These are phyloP conservation scores for Chloromonas sp. DNA, from an alignment of 163 green algal species.

Conservation along the genomic window DNA sequence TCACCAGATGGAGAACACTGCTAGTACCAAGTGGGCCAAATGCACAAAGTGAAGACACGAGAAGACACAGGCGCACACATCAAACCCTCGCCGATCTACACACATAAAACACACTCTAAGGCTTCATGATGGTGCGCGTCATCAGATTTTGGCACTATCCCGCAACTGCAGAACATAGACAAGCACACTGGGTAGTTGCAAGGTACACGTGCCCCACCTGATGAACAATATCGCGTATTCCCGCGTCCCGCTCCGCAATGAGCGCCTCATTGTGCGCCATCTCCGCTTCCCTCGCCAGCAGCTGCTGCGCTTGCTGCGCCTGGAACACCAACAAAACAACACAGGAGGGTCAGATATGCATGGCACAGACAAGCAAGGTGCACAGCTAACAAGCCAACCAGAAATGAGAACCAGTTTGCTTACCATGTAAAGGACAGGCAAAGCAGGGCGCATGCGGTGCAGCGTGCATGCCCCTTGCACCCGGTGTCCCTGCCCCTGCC, in stretches of 20 bases:
- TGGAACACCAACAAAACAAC: slow-evolving; percentile 34
- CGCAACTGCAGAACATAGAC: not conserved
- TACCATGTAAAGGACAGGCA: no score
- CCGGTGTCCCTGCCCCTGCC: no score
- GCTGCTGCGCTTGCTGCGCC: slow-evolving; percentile 35
- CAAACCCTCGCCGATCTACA: not conserved
- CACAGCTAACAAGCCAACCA: not conserved
- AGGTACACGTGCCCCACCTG: slow-evolving; percentile 9
- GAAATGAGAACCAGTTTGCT: no score
- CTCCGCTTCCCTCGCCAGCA: slow-evolving; percentile 54
- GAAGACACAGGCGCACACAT: not conserved
- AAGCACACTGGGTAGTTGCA: not conserved
- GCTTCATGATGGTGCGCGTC: no score
- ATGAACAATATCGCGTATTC: slow-evolving; percentile 47
- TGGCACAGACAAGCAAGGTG: no score
- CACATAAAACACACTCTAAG: no score
- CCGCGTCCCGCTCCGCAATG: slow-evolving; percentile 89
- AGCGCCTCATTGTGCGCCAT: slow-evolving; percentile 87
- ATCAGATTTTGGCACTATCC: no score
- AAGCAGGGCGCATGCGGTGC: no score
- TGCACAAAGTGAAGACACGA: no score
- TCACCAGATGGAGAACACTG: no score
- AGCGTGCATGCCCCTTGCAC: no score
- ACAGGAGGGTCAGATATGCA: not conserved
- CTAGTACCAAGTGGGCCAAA: no score